Evolutionary conservation across 2,329 filamentous ascomycete species (phyloP).

Genomic region (Samsoniella hepiali): DNA sequence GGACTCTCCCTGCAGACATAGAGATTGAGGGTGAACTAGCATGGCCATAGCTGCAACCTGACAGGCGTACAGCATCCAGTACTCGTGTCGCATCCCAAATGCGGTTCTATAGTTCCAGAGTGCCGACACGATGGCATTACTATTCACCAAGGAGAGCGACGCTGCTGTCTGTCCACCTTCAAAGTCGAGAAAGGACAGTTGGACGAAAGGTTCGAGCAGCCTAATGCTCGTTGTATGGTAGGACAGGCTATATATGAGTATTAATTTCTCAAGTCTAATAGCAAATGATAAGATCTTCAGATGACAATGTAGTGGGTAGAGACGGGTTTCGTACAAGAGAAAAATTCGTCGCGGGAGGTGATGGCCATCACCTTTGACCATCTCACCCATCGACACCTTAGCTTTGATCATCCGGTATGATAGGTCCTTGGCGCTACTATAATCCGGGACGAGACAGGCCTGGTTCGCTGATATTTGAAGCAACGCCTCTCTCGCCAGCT

Average conservation of each 20-base stretch:
- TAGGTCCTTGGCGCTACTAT: slow-evolving; percentile 7
- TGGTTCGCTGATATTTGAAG: background rate
- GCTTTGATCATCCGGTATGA: slow-evolving; percentile 6
- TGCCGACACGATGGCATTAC: slow-evolving; percentile 22
- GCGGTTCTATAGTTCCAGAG: too few species aligned
- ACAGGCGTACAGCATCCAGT: too few species aligned
- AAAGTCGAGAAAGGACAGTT: slow-evolving; percentile 8
- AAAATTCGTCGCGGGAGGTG: slow-evolving; percentile 15
- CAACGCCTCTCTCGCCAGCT: slow-evolving; percentile 11
- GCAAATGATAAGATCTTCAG: background rate
- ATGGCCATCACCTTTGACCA: background rate
- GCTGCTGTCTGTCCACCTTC: background rate
- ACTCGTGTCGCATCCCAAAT: too few species aligned
- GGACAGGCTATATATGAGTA: slow-evolving; percentile 8
- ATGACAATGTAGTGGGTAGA: background rate
- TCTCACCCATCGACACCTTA: background rate
- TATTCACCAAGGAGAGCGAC: slow-evolving; percentile 17
- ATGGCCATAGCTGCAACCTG: too few species aligned
- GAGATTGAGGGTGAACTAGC: too few species aligned
- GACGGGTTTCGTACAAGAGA: slow-evolving; percentile 17
- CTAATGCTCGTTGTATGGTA: slow-evolving; percentile 18
- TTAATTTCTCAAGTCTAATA: background rate
- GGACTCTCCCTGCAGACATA: too few species aligned
- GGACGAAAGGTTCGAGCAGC: slow-evolving; percentile 17
- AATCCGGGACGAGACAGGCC: slow-evolving; percentile 6